A percentile compares a stretch with the other conserved stretches of the same genome.
These are phyloP conservation scores for Kurtzmaniella fragi DNA, from an alignment of 805 yeast genomes.

Conservation along the genomic window DNA sequence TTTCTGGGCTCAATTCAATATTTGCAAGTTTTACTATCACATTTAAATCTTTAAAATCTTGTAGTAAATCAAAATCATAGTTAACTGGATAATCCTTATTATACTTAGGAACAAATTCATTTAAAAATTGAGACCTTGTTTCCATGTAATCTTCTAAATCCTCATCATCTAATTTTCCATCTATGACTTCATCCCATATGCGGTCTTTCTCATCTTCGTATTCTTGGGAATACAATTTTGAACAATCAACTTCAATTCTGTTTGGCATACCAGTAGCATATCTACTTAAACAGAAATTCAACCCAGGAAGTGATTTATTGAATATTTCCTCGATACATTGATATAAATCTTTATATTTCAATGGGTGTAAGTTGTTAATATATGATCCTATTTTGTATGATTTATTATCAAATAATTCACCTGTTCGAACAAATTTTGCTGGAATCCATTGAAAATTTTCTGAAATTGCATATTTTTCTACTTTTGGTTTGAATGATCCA, in stretches of 20 bases:
- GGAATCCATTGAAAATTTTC: slow-evolving; percentile 36
- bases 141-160: slow-evolving; percentile 4
- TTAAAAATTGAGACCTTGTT: slow-evolving; percentile 1
- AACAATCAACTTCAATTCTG: slow-evolving; percentile 12
- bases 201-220: slow-evolving; percentile 5
- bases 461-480: slow-evolving; percentile 13
- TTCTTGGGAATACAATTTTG: slow-evolving; percentile 13
- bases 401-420: slow-evolving; percentile 3
- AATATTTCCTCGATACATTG: slow-evolving; percentile 24
- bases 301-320: slow-evolving; percentile 24
- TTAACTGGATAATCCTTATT: slow-evolving; percentile 1
- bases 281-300: slow-evolving; percentile 23
- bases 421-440: slow-evolving; percentile 11
- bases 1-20: slow-evolving; percentile 29
- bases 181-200: slow-evolving; percentile 5
- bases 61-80: slow-evolving; percentile 1
- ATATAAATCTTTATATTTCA: slow-evolving; percentile 19
- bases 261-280: slow-evolving; percentile 12
- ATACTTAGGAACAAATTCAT: slow-evolving; percentile 3
- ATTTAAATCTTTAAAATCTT: slow-evolving; percentile 13
- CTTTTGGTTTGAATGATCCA: slow-evolving; percentile 8
- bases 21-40: slow-evolving; percentile 31
- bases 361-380: slow-evolving; percentile 39
- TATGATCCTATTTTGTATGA: slow-evolving; percentile 25
- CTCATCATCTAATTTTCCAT: slow-evolving; percentile 5